Base-by-base conservation (phyloP, 768 basidiomycete genomes). In the Hygrophoropsis aurantiaca region DNA sequence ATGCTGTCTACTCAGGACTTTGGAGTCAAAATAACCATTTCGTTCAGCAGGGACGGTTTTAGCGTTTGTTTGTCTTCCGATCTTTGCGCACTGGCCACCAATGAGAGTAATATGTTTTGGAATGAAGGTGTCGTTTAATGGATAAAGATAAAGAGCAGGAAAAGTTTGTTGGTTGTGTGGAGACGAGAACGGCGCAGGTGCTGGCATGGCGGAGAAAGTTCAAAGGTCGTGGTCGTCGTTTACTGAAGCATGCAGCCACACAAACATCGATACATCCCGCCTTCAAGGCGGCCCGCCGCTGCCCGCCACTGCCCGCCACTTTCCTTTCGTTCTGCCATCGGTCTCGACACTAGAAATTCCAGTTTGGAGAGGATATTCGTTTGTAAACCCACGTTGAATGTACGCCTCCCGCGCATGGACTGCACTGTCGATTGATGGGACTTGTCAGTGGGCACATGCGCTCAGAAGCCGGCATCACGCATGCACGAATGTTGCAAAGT, bases 11-110 rank as follows among this genome's bases (percentile, higher is more conserved):
- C 89, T 91, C 51, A 99, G 75, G 7, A 98, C 86, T 64, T 98
- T 97, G 19, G 86, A 89, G 72, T 98, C 95, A 65, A 99, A 97
- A 73, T 89, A 99, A 9, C 94, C 95, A 62, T 99, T 97, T 59
- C 88, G 77, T 62, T 95, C 92, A 10, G 80, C 84, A 15, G 95
- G 95, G 24, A 90, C 83, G 0, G 94, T 97, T 77, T 97, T 97
- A 47, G 86, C 84, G 66, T 94, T 97, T 13, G 94, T 98, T 71
- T 97, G 94, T 47, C 95, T 74, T 15, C 95, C 95, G 63, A 99
- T 94, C 80, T 93, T 87, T 43, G 86, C 82, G 61, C 82, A 87
- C 65, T 83, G 81, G 47, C 74, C 77, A 24, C 60, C 53, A 36
- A 68, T 64, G 51, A 94, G 81, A n/a, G 85, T 77, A 54, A 98